Conservation (phyloP, 1,284 basidiomycete genomes). For the Puccinia horiana region DNA sequence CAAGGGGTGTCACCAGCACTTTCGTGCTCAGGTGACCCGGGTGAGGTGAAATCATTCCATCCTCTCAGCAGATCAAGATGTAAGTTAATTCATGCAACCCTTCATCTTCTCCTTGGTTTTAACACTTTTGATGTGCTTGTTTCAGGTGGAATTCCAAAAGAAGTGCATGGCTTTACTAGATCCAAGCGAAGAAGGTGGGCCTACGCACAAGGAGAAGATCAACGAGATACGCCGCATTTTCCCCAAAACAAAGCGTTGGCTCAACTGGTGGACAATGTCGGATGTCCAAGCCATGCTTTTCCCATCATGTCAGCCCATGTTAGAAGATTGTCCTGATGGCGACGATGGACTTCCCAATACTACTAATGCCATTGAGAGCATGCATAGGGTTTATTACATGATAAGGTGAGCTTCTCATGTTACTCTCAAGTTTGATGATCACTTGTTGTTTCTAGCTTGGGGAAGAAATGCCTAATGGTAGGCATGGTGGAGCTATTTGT, state of each 20-base stretch:
- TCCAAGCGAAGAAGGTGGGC: neutral
- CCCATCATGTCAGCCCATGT: neutral
- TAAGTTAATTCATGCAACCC: no score
- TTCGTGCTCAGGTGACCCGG: no score
- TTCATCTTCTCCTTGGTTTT: no score
- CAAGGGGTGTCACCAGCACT: neutral
- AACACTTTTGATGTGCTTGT: no score
- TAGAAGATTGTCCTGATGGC: neutral
- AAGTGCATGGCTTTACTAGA: no score
- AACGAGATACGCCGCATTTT: neutral
- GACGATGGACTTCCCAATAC: neutral
- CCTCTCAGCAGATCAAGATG: neutral
- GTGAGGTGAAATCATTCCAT: neutral
- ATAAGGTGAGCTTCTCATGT: neutral
- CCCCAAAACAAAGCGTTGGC: neutral
- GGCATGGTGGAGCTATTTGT: neutral
- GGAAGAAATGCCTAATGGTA: neutral
- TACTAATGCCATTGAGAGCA: conserved; percentile 3
- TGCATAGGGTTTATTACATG: conserved; percentile 14
- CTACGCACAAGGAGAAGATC: neutral
- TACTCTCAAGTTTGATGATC: neutral
- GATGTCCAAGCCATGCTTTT: conserved; percentile 15
- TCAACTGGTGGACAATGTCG: conserved; percentile 24
- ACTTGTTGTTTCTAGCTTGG: neutral
- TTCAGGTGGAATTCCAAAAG: no score